Conservation (phyloP, 2,329 filamentous ascomycete genomes). For the Talaromyces sp. region DNA sequence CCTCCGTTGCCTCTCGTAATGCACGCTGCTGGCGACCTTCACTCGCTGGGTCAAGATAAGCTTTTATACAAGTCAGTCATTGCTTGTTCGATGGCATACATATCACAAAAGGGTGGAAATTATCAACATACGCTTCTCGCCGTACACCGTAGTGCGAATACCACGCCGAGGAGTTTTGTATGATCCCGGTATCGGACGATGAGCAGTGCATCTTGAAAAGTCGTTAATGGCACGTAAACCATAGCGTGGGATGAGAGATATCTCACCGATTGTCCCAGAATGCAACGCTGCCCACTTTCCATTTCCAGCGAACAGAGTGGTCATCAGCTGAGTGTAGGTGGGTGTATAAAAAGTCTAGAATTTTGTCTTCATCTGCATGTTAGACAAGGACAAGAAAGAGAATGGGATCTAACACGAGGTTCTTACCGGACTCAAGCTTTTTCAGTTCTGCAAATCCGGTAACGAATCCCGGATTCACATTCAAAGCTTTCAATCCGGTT, state of each 20-base stretch:
- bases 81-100: too few relatives aligned
- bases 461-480: conserved; percentile 10
- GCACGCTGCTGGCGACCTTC: too few relatives aligned
- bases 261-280: conserved; percentile 8
- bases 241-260: too few relatives aligned
- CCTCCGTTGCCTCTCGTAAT: too few relatives aligned
- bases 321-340: conserved; percentile 11
- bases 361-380: too few relatives aligned
- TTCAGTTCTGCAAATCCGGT: conserved; percentile 9
- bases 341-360: not conserved
- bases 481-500: not conserved
- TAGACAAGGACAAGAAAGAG: too few relatives aligned
- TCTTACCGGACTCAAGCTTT: not conserved
- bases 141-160: not conserved
- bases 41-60: too few relatives aligned
- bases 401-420: not conserved
- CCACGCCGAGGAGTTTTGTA: conserved; percentile 11
- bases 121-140: not conserved
- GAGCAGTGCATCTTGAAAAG: not conserved
- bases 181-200: conserved; percentile 8
- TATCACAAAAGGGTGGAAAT: too few relatives aligned
- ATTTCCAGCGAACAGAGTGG: conserved; percentile 9
- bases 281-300: conserved; percentile 9
- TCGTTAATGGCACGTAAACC: too few relatives aligned
- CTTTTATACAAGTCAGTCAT: too few relatives aligned